phyloP scores from a whole-genome alignment of 2,329 filamentous ascomycete genomes.

The Fusarium pseudograminearum region DNA sequence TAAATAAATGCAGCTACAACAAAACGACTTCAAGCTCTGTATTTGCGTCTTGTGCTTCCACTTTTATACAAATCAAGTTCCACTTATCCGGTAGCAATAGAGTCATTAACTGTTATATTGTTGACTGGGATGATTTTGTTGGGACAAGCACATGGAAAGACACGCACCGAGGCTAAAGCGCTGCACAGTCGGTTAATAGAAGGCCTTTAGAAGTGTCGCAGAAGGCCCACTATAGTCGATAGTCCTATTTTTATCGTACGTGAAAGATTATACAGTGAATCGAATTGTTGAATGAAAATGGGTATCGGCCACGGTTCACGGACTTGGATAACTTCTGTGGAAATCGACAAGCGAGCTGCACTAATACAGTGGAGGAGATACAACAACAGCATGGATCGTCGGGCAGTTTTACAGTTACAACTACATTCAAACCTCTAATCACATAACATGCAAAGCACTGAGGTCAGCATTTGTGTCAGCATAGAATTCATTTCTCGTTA shows the following conservation, averaged over 20 bases:
- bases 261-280: slow-evolving; percentile 5
- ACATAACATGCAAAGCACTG: slow-evolving; percentile 4
- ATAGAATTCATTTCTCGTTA: slow-evolving; percentile 48
- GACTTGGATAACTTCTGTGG: slow-evolving; percentile 5
- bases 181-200: not conserved
- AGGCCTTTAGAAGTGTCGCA: slow-evolving; percentile 24
- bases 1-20: not conserved
- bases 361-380: slow-evolving; percentile 26
- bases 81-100: slow-evolving; percentile 28
- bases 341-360: slow-evolving; percentile 27
- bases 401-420: not conserved
- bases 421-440: slow-evolving; percentile 2
- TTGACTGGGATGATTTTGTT: slow-evolving; percentile 48
- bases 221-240: slow-evolving; percentile 38
- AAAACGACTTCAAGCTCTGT: not conserved
- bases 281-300: slow-evolving; percentile 5
- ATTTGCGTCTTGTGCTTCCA: not conserved
- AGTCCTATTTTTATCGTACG: slow-evolving; percentile 24
- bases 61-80: slow-evolving; percentile 32
- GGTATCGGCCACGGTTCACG: not conserved
- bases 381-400: slow-evolving; percentile 6
- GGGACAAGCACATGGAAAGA: slow-evolving; percentile 50
- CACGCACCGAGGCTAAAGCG: slow-evolving; percentile 42
- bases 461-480: slow-evolving; percentile 37
- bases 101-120: slow-evolving; percentile 38